A percentile compares a stretch with the other conserved stretches of the same genome.
Conservation (phyloP, 345 rosid species). For the Eutrema yunnanense region DNA sequence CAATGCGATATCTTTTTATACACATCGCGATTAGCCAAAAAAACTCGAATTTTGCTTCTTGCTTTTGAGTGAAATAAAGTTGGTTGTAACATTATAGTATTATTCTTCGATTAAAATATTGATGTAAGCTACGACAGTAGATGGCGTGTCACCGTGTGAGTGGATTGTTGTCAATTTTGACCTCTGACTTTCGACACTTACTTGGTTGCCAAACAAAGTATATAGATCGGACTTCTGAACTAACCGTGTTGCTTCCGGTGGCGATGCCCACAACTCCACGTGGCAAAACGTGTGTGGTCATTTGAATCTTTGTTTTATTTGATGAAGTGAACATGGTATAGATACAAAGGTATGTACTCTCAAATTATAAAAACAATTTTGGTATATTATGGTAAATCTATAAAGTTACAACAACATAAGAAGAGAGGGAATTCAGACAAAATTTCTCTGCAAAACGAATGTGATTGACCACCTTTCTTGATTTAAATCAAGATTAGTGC, state of each 20-base stretch:
- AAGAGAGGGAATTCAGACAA: background rate
- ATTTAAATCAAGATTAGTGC: background rate
- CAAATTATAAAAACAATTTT: background rate
- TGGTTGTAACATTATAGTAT: background rate
- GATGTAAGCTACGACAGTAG: background rate
- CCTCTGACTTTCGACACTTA: constrained; percentile 1
- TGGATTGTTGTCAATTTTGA: background rate
- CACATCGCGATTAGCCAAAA: background rate
- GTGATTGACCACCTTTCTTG: background rate
- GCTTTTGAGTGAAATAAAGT: background rate
- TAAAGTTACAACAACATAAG: background rate
- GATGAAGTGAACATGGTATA: background rate
- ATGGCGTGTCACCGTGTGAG: background rate
- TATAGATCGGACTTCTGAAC: background rate
- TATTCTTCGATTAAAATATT: background rate
- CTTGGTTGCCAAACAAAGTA: constrained; percentile 20
- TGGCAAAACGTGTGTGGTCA: background rate
- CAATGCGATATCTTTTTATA: background rate
- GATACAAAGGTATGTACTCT: background rate
- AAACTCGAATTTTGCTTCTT: background rate
- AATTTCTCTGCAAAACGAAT: background rate
- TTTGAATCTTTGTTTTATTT: background rate
- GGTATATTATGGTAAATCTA: background rate
- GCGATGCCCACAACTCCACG: background rate
- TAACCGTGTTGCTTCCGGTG: background rate